A percentile compares a stretch with the other conserved stretches of the same genome.
Evolutionary conservation across 2,329 filamentous ascomycete genomes (phyloP).

Genomic region (Metarhizium sp.): DNA sequence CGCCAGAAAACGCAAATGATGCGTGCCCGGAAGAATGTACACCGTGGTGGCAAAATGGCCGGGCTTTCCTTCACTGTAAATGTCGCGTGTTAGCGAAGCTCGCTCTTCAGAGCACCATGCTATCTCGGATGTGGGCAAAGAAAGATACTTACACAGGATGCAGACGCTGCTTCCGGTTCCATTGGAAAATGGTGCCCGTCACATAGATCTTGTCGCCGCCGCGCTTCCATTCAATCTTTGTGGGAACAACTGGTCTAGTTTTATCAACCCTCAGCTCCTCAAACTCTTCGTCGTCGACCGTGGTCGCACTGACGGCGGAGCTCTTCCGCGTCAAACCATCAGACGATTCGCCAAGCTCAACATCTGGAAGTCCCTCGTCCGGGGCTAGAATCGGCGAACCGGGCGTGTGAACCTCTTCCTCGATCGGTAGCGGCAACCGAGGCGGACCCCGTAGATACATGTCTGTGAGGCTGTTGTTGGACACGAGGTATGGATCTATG

Average conservation of each 20-base stretch:
- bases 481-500: slow-evolving; percentile 34
- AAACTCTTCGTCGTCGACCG: slow-evolving; percentile 67
- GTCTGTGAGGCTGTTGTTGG: slow-evolving; percentile 51
- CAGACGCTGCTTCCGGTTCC: slow-evolving; percentile 88
- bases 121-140: background rate
- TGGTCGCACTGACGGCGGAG: slow-evolving; percentile 51
- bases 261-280: slow-evolving; percentile 71
- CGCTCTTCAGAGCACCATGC: background rate
- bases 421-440: slow-evolving; percentile 83
- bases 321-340: slow-evolving; percentile 42
- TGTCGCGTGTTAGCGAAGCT: background rate
- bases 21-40: slow-evolving; percentile 82
- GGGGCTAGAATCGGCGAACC: slow-evolving; percentile 82
- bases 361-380: slow-evolving; percentile 45
- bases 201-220: slow-evolving; percentile 88
- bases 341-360: slow-evolving; percentile 41
- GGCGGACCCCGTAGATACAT: slow-evolving; percentile 67
- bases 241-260: slow-evolving; percentile 71
- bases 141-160: slow-evolving; percentile 65
- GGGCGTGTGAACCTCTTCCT: slow-evolving; percentile 81
- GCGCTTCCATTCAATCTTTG: slow-evolving; percentile 73
- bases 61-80: slow-evolving; percentile 40
- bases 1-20: slow-evolving; percentile 93
- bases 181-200: slow-evolving; percentile 93
- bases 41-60: slow-evolving; percentile 68